Percentiles rank a stretch among this genome's conserved stretches.
phyloP scores from a whole-genome alignment of 768 basidiomycete genomes.

The Psilocybe cubensis region DNA sequence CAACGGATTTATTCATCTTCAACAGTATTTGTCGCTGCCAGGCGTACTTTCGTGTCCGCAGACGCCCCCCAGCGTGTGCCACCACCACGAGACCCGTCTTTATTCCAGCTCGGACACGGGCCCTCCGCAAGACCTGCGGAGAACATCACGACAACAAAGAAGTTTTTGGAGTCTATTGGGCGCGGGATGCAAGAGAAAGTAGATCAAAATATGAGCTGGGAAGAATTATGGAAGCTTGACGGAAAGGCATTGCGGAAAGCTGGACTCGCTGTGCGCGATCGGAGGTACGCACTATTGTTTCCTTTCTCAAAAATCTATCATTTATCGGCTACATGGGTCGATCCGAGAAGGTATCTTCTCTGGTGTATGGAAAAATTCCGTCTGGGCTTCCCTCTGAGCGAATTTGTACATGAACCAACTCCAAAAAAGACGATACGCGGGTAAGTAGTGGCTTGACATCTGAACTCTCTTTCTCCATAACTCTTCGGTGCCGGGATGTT shows the following conservation, averaged over 20 bases:
- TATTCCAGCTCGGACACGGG: conserved; percentile 12
- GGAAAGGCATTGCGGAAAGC: conserved; percentile 63
- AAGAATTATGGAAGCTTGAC: conserved; percentile 67
- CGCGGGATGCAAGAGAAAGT: conserved; percentile 69
- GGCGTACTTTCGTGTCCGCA: conserved; percentile 32
- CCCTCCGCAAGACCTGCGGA: conserved; percentile 15
- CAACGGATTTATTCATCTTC: conserved; percentile 24
- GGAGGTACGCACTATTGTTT: conserved; percentile 52
- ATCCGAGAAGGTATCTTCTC: conserved; percentile 67
- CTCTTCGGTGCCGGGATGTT: too few relatives aligned
- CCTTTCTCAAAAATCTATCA: neutral
- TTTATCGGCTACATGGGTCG: neutral
- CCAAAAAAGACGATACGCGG: conserved; percentile 84
- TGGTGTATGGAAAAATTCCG: conserved; percentile 88
- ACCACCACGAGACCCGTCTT: conserved; percentile 29
- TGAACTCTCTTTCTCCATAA: neutral
- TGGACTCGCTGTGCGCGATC: conserved; percentile 68
- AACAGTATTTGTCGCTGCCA: conserved; percentile 26
- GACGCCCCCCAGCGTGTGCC: conserved; percentile 6
- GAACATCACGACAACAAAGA: conserved; percentile 47
- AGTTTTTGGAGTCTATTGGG: conserved; percentile 78
- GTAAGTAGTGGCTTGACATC: conserved; percentile 44
- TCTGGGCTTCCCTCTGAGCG: conserved; percentile 51
- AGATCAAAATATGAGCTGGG: conserved; percentile 62
- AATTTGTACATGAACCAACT: conserved; percentile 65